Conservation (phyloP, 352 stramenopile genomes). For the Thalassiosira mediterranea region DNA sequence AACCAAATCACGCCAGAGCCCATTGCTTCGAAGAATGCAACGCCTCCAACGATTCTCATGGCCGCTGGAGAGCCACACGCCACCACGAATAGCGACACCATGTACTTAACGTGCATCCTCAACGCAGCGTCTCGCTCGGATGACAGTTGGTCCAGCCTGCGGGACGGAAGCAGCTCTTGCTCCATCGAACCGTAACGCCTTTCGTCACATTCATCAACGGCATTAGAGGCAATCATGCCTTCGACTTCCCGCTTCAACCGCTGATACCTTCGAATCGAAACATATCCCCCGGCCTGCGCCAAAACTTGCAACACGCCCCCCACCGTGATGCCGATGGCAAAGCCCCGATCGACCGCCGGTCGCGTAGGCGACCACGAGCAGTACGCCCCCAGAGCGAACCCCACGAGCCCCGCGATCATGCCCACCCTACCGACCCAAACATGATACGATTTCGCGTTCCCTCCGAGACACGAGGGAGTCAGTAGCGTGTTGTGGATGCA, state of each 20-base stretch:
- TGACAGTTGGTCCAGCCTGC: too few relatives aligned
- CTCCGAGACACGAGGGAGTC: slow-evolving; percentile 19
- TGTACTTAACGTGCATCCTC: slow-evolving; percentile 8
- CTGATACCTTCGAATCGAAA: slow-evolving; percentile 22
- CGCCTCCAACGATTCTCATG: neutral
- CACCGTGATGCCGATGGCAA: slow-evolving; percentile 30
- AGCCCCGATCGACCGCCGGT: neutral
- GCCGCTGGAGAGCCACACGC: slow-evolving; percentile 27
- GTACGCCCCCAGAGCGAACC: slow-evolving; percentile 16
- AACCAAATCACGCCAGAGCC: too few relatives aligned
- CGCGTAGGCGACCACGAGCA: slow-evolving; percentile 4
- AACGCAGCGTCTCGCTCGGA: slow-evolving; percentile 4
- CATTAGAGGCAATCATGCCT: neutral
- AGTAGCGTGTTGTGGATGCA: slow-evolving; percentile 33
- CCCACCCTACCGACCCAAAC: slow-evolving; percentile 25
- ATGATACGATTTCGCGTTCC: slow-evolving; percentile 1
- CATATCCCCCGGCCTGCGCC: slow-evolving; percentile 9
- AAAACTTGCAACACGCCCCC: slow-evolving; percentile 26
- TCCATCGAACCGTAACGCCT: too few relatives aligned
- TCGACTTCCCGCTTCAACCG: neutral
- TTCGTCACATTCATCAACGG: neutral
- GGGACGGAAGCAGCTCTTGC: neutral
- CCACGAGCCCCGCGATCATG: slow-evolving; percentile 16
- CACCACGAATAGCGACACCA: slow-evolving; percentile 29
- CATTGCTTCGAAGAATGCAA: too few relatives aligned